Percentiles rank a stretch among this genome's conserved stretches.
These are phyloP conservation scores for Debaryomyces robertsiae DNA, from an alignment of 1,139 yeast species.

Conservation along the genomic window DNA sequence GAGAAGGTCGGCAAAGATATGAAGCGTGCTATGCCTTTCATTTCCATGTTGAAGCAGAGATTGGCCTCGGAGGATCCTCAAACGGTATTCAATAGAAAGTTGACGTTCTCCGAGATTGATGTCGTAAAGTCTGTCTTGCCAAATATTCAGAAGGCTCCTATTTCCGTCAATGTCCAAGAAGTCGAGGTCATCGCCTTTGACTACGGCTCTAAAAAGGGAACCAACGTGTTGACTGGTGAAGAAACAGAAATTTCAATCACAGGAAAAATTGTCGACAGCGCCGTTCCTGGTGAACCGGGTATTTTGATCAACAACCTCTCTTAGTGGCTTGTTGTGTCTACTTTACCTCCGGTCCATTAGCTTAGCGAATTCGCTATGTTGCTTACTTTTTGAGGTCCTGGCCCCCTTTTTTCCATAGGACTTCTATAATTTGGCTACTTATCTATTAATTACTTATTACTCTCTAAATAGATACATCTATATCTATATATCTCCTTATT, in stretches of 20 bases:
- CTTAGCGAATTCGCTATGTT: too few species aligned
- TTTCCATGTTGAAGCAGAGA: constrained; percentile 80
- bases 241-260: constrained; percentile 62
- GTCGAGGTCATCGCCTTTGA: constrained; percentile 60
- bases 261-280: constrained; percentile 74
- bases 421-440: too few species aligned
- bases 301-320: constrained; percentile 66
- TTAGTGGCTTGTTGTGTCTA: background rate
- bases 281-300: constrained; percentile 95
- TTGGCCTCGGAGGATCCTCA: constrained; percentile 67
- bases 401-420: too few species aligned
- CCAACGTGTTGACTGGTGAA: constrained; percentile 68
- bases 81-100: constrained; percentile 83
- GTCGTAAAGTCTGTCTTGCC: constrained; percentile 59
- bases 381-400: too few species aligned
- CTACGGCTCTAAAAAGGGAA: constrained; percentile 63
- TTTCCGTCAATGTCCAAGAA: constrained; percentile 57
- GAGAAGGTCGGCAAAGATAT: constrained; percentile 73
- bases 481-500: background rate
- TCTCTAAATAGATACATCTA: background rate
- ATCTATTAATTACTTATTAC: background rate
- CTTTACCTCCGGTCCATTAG: background rate
- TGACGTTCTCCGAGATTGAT: constrained; percentile 76
- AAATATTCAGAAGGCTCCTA: constrained; percentile 66
- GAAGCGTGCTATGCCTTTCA: constrained; percentile 98